These are phyloP conservation scores for Cercospora sojina DNA, from an alignment of 2,329 filamentous ascomycete species.

Conservation along the genomic window DNA sequence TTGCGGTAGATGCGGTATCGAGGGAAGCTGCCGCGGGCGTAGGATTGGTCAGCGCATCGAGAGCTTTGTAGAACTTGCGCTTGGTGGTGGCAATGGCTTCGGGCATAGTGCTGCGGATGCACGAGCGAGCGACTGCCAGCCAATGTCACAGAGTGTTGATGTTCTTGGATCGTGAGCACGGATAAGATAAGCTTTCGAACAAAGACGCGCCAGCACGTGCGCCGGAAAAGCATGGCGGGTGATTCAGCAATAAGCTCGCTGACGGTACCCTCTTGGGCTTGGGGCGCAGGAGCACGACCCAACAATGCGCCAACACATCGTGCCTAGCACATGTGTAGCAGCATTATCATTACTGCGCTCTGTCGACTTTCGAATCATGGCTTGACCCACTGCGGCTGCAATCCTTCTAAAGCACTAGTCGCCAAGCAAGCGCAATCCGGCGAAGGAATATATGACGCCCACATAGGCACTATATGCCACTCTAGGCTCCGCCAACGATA, in stretches of 20 bases:
- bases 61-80: conserved; percentile 74
- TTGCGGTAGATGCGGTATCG: conserved; percentile 35
- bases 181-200: background rate
- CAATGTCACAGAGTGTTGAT: background rate
- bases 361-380: background rate
- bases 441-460: background rate
- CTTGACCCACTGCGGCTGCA: background rate
- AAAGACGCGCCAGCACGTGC: background rate
- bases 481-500: background rate
- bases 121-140: background rate
- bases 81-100: conserved; percentile 72
- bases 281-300: background rate
- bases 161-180: background rate
- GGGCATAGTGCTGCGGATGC: conserved; percentile 32
- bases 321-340: background rate
- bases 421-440: background rate
- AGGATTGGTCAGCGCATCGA: conserved; percentile 58
- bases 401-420: background rate
- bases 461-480: background rate
- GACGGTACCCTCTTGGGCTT: background rate
- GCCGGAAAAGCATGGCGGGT: background rate
- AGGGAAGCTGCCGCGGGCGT: conserved; percentile 42
- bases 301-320: background rate
- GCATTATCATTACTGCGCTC: background rate
- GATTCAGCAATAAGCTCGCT: background rate